Evolutionary conservation across 257 asterid species (phyloP), one percentile per base, ranked within the genome.

Genomic region (Nicotiana otophora): DNA sequence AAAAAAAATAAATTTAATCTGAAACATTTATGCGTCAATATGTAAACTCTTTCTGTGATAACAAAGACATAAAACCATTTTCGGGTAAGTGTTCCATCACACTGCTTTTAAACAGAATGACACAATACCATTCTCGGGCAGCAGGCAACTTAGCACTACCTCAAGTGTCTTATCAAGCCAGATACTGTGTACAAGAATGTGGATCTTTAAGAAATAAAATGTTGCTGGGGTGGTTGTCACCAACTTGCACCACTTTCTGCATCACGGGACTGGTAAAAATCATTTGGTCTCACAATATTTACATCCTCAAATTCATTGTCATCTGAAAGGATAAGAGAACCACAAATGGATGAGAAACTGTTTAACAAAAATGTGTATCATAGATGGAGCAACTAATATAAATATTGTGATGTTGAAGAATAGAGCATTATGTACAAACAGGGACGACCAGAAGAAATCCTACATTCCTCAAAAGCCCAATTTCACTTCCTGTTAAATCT

Each of bases 281-380:
- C 96, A 34, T 83, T 77, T 11, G 95, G 86, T 87, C 87, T 85
- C 82, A 74, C 87, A 5, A 93, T 87, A 88, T 90, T 92, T 51
- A 92, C 89, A 7, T 88, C 97, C 87, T 93, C 96, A 78, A 90
- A 93, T 78, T 90, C 93, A 31, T 84, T 88, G 80, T 90, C 93
- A 84, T 86, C 97, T 93, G 92, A 19, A 54, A 86, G 42, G 26
- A 78, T 34, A 26, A 10, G 42, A 77, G 74, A 36, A 12, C 17
- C 74, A 66, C 16, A 53, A 12, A 53, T 53, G 15, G 58, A 53
- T 53, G 58, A 53, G 58, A 3, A 15, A 53, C 5, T 42, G 19
- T 11, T 53, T 53, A 53, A 53, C 19, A 53, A 15, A 51, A 53
- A 11, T 53, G 58, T 15, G 7, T 53, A 53, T 53, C 58, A 53